Evolutionary conservation across 1,284 basidiomycete species (phyloP).

Genomic region (Lentinula novae-zelandiae): DNA sequence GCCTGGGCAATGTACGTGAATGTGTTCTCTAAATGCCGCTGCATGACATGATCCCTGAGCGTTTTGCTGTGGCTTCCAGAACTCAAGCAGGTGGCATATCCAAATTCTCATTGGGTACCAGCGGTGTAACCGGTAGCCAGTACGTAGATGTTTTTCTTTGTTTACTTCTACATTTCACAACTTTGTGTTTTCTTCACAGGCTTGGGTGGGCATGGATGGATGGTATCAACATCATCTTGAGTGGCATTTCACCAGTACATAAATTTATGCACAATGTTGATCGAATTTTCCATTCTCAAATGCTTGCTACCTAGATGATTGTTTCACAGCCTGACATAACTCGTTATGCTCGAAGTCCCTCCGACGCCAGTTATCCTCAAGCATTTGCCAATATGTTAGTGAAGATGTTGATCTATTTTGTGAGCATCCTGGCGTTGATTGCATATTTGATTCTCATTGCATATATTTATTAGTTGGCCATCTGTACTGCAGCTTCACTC

Average conservation of each 20-base stretch:
- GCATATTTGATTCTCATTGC: background rate
- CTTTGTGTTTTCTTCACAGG: background rate
- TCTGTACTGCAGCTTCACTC: conserved; percentile 5
- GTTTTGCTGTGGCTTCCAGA: background rate
- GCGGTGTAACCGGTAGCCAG: conserved; percentile 3
- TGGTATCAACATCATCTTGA: conserved; percentile 9
- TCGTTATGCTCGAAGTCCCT: conserved; percentile 3
- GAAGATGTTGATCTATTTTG: conserved; percentile 7
- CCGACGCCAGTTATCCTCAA: conserved; percentile 9
- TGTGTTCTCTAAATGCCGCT: background rate
- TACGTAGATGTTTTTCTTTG: background rate
- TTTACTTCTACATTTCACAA: background rate
- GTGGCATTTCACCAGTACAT: conserved; percentile 7
- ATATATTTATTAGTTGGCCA: background rate
- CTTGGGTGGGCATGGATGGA: conserved; percentile 11
- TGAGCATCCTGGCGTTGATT: background rate
- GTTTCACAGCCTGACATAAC: conserved; percentile 9
- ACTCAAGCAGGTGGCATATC: conserved; percentile 4
- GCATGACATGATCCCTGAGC: background rate
- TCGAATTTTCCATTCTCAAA: background rate
- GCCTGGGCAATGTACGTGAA: conserved; percentile 8
- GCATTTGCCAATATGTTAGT: conserved; percentile 5
- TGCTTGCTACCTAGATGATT: background rate
- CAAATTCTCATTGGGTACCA: background rate
- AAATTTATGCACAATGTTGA: no score